Evolutionary conservation across 1,139 yeast genomes (phyloP), one percentile per base, ranked within the genome.

Genomic region (Hyphopichia buzzinii): DNA sequence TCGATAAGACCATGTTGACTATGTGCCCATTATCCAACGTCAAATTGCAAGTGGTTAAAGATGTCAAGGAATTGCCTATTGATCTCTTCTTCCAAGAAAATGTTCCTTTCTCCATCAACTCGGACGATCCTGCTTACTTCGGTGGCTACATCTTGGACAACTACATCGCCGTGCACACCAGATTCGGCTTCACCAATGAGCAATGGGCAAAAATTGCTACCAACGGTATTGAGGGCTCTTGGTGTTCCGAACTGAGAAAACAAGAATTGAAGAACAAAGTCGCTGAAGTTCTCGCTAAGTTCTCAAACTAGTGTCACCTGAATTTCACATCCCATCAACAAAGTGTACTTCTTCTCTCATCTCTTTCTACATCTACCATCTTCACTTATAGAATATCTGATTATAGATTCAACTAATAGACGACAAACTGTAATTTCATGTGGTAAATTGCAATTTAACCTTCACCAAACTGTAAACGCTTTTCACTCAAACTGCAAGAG

Each of bases 91-190:
- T 85, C 34, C 83, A 81, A 6, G 65, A 67, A 28, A 70, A 74
- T 40, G 82, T 84, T n/a, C 81, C 84, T 23, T 83, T 85, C 55
- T 80, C 88, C 30, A 69, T 85, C 52, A 85, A 85, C 56, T 81
- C 89, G 1, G 94, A 85, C 55, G 95, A 85, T 56, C 95, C 95
- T 24, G 92, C 94, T 3, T 85, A 85, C 57, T 85, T 85, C 52
- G 94, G 92, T 34, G 92, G 89, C 8, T 84, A 84, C 59, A 79
- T 84, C 41, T 62, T 85, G 46, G 92, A 85, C 50, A 85, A 85
- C 56, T 85, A 84, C 58, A 52, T 73, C 22, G 75, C 73, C 27
- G 85, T 84, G 19, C 85, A 84, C 45, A 66, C 75, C 37, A 71
- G 77, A 44, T 84, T 84, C 55, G 78, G 79, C 10, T 80, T 84